Percentiles rank a stretch among this genome's conserved stretches.
Conservation (phyloP, 495 filamentous ascomycete species). For the Thozetella sp. region DNA sequence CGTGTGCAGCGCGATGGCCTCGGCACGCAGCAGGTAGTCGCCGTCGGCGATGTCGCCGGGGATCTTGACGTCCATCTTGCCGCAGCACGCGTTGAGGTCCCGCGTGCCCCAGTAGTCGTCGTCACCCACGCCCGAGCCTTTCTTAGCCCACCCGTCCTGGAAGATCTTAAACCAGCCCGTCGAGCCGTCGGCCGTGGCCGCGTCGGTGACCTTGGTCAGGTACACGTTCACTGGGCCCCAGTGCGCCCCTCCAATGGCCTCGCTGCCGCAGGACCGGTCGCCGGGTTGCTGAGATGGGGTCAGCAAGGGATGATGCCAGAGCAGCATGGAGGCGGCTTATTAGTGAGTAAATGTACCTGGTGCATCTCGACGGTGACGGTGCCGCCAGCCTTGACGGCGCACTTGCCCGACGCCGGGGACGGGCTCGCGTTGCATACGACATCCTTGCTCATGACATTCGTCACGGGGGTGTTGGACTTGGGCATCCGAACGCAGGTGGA, state of each 20-base stretch:
- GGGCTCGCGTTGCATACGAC: slow-evolving; percentile 43
- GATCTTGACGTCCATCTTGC: slow-evolving; percentile 47
- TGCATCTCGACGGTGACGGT: slow-evolving; percentile 57
- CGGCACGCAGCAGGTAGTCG: slow-evolving; percentile 55
- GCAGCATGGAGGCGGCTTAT: background rate
- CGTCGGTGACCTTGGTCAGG: slow-evolving; percentile 52
- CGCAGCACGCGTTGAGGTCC: slow-evolving; percentile 56
- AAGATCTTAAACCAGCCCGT: slow-evolving; percentile 55
- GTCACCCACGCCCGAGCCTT: slow-evolving; percentile 31
- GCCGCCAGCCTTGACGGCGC: slow-evolving; percentile 44
- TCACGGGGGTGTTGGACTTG: slow-evolving; percentile 47
- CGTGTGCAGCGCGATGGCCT: slow-evolving; percentile 52
- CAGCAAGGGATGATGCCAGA: background rate
- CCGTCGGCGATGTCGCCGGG: slow-evolving; percentile 47
- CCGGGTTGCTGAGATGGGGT: slow-evolving; percentile 31
- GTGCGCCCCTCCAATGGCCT: slow-evolving; percentile 52
- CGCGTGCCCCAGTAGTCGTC: slow-evolving; percentile 53
- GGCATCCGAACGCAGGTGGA: slow-evolving; percentile 39
- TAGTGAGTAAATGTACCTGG: slow-evolving; percentile 27
- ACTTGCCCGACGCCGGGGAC: slow-evolving; percentile 34
- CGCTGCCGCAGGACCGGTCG: slow-evolving; percentile 39
- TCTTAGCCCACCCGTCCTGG: slow-evolving; percentile 46
- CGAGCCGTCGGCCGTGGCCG: slow-evolving; percentile 43
- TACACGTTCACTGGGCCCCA: slow-evolving; percentile 53
- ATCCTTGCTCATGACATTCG: slow-evolving; percentile 34